Evolutionary conservation across 2,329 filamentous ascomycete genomes (phyloP).

Genomic region (Pseudocercospora musae): DNA sequence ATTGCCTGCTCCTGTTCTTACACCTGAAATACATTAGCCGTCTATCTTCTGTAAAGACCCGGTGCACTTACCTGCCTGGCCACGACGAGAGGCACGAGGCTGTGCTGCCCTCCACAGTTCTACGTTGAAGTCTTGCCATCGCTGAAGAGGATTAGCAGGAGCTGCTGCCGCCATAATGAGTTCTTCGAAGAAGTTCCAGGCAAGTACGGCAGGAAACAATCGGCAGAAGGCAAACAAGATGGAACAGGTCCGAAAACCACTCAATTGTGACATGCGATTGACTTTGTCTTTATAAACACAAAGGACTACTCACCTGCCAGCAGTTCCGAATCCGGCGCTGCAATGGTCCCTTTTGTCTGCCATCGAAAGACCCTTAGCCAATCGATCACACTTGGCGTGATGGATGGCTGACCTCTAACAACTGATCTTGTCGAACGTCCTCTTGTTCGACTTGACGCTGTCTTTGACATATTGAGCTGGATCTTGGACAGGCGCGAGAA

Average conservation of each 20-base stretch:
- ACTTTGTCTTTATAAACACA: background rate
- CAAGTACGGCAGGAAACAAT: background rate
- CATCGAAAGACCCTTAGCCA: too few relatives aligned
- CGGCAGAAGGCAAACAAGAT: background rate
- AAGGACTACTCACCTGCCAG: background rate
- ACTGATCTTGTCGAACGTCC: background rate
- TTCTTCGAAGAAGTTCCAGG: background rate
- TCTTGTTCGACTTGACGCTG: background rate
- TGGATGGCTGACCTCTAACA: too few relatives aligned
- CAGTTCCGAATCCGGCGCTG: background rate
- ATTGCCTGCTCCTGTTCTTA: background rate
- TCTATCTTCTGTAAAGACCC: background rate
- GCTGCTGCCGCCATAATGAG: background rate
- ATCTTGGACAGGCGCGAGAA: too few relatives aligned
- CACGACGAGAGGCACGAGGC: background rate
- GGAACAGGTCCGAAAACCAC: background rate
- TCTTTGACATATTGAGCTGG: too few relatives aligned
- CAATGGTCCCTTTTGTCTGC: background rate
- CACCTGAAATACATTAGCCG: background rate
- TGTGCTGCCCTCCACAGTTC: background rate
- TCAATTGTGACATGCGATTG: background rate
- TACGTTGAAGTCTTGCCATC: background rate
- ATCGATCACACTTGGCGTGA: too few relatives aligned
- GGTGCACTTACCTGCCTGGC: background rate
- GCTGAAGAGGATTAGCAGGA: background rate